A percentile compares a stretch with the other conserved stretches of the same genome.
These are phyloP conservation scores for Colletotrichum sp. DNA, from an alignment of 2,329 filamentous ascomycete genomes.

Conservation along the genomic window DNA sequence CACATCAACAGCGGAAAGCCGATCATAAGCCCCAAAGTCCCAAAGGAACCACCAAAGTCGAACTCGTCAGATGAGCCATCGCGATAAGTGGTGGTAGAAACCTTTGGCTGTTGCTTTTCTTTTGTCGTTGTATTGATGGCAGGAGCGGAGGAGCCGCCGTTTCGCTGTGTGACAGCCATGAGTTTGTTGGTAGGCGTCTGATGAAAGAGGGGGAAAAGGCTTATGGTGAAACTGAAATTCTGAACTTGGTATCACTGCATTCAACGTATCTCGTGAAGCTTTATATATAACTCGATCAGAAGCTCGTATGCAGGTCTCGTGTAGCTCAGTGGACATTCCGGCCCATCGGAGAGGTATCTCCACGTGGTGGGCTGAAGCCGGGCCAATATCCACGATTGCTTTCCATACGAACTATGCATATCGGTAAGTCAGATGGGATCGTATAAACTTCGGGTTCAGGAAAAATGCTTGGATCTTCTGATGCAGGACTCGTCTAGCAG, in stretches of 20 bases:
- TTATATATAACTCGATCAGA: background rate
- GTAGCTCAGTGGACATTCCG: background rate
- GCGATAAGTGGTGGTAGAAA: background rate
- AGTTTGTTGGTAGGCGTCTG: background rate
- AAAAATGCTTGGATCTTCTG: background rate
- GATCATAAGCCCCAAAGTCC: slow-evolving; percentile 80
- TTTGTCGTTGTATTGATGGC: background rate
- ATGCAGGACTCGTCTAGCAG: background rate
- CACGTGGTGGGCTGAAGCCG: background rate
- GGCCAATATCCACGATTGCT: background rate
- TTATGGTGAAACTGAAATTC: background rate
- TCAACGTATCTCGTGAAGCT: background rate
- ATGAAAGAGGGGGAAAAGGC: background rate
- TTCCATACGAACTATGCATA: background rate
- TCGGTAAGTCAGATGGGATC: background rate
- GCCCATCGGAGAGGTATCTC: accelerated
- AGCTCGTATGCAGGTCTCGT: background rate
- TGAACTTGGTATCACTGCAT: accelerated
- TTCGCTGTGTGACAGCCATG: background rate
- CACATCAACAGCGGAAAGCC: slow-evolving; percentile 89
- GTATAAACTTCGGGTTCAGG: background rate
- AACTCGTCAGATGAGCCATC: slow-evolving; percentile 54
- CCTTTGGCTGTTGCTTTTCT: background rate
- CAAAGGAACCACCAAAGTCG: slow-evolving; percentile 83
- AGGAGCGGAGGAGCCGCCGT: background rate